Evolutionary conservation across 2,329 filamentous ascomycete genomes (phyloP).

Genomic region (Biscogniauxia mediterranea): DNA sequence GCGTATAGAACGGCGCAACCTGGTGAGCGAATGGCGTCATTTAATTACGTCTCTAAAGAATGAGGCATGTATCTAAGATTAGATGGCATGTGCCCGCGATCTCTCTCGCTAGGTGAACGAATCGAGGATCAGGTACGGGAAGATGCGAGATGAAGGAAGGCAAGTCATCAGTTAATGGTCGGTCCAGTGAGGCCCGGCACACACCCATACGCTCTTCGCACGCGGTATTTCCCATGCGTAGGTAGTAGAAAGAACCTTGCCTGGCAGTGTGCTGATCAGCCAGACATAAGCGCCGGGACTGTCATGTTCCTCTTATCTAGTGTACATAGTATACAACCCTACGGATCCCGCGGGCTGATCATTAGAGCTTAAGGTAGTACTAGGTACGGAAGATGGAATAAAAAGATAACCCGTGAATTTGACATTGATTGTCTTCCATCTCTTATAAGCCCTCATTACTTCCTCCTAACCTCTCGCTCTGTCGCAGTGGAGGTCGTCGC

Average conservation of each 20-base stretch:
- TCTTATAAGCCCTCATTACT: neutral
- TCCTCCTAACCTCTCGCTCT: neutral
- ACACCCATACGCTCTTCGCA: neutral
- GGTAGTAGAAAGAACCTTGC: too few relatives aligned
- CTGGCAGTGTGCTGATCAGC: neutral
- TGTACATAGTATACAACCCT: neutral
- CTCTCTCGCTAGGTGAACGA: neutral
- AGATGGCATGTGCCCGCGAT: neutral
- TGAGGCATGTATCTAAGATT: neutral
- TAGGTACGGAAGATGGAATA: neutral
- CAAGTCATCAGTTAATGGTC: neutral
- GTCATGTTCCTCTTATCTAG: neutral
- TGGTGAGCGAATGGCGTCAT: neutral
- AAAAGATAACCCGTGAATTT: neutral
- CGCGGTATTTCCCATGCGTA: neutral
- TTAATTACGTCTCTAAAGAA: neutral
- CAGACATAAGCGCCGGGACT: conserved; percentile 16
- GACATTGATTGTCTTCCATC: neutral
- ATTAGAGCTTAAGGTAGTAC: neutral
- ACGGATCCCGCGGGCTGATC: neutral
- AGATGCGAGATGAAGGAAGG: conserved; percentile 6
- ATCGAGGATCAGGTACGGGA: conserved; percentile 8
- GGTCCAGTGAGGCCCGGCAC: neutral
- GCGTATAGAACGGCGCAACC: neutral
- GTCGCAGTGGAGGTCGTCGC: conserved; percentile 1